phyloP scores from a whole-genome alignment of 768 basidiomycete genomes.

The Psilocybe azurescens region DNA sequence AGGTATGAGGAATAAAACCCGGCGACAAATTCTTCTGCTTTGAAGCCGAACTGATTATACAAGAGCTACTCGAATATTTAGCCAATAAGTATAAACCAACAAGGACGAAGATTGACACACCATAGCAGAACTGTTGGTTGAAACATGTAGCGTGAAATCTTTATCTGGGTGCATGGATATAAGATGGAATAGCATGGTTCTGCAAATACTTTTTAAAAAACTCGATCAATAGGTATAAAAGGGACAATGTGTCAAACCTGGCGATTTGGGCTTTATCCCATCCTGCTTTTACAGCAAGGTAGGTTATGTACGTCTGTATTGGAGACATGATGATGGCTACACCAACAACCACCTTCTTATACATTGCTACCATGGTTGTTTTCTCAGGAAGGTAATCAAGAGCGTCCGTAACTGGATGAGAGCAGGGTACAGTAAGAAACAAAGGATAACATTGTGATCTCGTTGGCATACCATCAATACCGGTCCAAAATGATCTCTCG shows the following conservation, averaged over 20 bases:
- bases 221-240: conserved; percentile 1
- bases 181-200: conserved; percentile 80
- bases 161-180: conserved; percentile 72
- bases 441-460: conserved; percentile 2
- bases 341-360: conserved; percentile 75
- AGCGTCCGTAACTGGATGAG: conserved; percentile 64
- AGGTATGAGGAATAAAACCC: conserved; percentile 85
- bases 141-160: conserved; percentile 85
- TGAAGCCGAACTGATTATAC: conserved; percentile 89
- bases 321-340: conserved; percentile 79
- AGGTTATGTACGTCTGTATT: conserved; percentile 83
- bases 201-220: conserved; percentile 30
- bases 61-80: conserved; percentile 53
- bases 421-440: background rate
- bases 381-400: conserved; percentile 71
- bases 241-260: conserved; percentile 47
- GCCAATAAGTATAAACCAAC: background rate
- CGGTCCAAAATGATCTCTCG: conserved; percentile 73
- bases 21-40: conserved; percentile 82
- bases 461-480: conserved; percentile 64
- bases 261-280: conserved; percentile 86
- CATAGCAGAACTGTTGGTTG: conserved; percentile 82
- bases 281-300: conserved; percentile 76
- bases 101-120: conserved; percentile 36
- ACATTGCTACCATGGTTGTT: conserved; percentile 77